A percentile compares a stretch with the other conserved stretches of the same genome.
Conservation (phyloP, 768 basidiomycete genomes). For the Hypsizygus marmoreus region DNA sequence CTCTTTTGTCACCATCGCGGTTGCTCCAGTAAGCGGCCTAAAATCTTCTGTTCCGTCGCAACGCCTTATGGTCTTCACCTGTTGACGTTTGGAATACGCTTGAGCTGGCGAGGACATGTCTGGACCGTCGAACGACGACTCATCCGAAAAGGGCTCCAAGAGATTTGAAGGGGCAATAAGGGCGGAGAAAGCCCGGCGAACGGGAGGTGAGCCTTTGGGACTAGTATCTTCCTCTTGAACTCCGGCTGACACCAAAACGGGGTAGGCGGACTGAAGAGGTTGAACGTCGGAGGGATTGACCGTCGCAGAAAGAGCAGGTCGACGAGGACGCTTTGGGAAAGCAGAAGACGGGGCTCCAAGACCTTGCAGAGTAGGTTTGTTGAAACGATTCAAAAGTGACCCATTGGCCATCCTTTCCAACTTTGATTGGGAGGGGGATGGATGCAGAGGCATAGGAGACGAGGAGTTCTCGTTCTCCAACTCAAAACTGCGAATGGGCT, state of each 20-base stretch:
- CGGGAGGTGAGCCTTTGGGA: slow-evolving; percentile 47
- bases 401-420: slow-evolving; percentile 50
- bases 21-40: slow-evolving; percentile 69
- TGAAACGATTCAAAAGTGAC: slow-evolving; percentile 47
- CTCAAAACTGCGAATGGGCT: slow-evolving; percentile 37
- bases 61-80: slow-evolving; percentile 73
- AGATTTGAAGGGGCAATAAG: slow-evolving; percentile 66
- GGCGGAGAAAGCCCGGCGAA: slow-evolving; percentile 77
- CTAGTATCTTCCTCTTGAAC: slow-evolving; percentile 25
- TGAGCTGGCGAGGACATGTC: slow-evolving; percentile 83
- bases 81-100: slow-evolving; percentile 77
- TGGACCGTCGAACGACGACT: slow-evolving; percentile 63
- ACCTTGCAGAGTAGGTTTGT: slow-evolving; percentile 53
- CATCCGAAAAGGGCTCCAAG: slow-evolving; percentile 44
- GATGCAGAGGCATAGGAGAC: slow-evolving; percentile 52
- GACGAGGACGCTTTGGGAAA: slow-evolving; percentile 59
- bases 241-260: slow-evolving; percentile 33
- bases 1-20: slow-evolving; percentile 52
- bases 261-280: slow-evolving; percentile 43
- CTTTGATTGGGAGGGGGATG: slow-evolving; percentile 53
- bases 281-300: slow-evolving; percentile 45
- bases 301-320: slow-evolving; percentile 69
- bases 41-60: slow-evolving; percentile 85
- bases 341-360: slow-evolving; percentile 56
- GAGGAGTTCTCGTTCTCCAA: no score